Evolutionary conservation across 2,329 filamentous ascomycete species (phyloP).

Genomic region (Talaromyces rugulosus): DNA sequence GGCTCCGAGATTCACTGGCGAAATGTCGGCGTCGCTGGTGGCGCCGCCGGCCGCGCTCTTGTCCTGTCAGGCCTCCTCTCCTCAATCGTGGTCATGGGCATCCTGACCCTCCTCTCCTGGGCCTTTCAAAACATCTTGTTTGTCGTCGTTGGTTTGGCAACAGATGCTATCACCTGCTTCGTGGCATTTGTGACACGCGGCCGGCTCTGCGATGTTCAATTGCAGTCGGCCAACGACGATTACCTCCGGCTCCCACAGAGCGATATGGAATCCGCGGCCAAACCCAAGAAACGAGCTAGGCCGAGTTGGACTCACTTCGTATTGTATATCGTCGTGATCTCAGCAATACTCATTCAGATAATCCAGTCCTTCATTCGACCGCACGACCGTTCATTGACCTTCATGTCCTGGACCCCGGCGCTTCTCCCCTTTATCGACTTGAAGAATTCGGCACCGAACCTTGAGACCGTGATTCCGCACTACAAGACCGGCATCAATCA

Average conservation of each 20-base stretch:
- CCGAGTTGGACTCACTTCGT: background rate
- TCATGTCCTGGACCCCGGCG: slow-evolving; percentile 23
- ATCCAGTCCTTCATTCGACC: slow-evolving; percentile 26
- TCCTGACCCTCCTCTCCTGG: slow-evolving; percentile 21
- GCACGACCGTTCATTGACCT: slow-evolving; percentile 22
- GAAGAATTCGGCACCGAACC: slow-evolving; percentile 15
- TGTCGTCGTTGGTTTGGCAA: background rate
- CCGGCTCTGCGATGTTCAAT: background rate
- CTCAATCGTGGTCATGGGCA: slow-evolving; percentile 26
- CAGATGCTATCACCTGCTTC: background rate
- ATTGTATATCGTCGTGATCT: slow-evolving; percentile 16
- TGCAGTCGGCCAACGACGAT: background rate
- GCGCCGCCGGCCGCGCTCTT: slow-evolving; percentile 29
- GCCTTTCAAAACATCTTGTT: slow-evolving; percentile 3
- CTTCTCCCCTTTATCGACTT: slow-evolving; percentile 19
- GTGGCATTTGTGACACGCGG: background rate
- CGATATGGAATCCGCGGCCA: slow-evolving; percentile 1
- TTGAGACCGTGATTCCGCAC: slow-evolving; percentile 17
- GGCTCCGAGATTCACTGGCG: slow-evolving; percentile 36
- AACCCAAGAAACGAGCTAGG: background rate
- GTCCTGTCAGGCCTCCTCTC: slow-evolving; percentile 30
- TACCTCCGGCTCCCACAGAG: slow-evolving; percentile 4
- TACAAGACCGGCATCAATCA: slow-evolving; percentile 18
- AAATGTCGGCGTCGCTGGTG: slow-evolving; percentile 28
- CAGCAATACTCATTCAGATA: slow-evolving; percentile 18